phyloP scores from a whole-genome alignment of 768 basidiomycete species.

The Imleria badia region DNA sequence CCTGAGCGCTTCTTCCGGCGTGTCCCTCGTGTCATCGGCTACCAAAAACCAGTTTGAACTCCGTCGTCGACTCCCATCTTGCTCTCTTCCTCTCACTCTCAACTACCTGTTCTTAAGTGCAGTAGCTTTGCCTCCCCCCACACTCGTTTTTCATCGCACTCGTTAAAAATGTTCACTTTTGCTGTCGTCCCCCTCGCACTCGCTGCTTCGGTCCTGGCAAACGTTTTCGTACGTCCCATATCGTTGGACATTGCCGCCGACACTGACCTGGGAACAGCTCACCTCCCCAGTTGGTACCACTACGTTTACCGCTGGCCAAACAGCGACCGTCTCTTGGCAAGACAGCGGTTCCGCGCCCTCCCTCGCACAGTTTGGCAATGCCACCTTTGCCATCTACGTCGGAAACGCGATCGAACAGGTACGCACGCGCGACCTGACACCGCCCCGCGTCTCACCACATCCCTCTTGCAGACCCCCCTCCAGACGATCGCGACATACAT shows the following conservation, averaged over 20 bases:
- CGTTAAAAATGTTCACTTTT: slow-evolving; percentile 51
- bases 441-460: background rate
- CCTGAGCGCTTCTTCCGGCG: background rate
- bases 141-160: slow-evolving; percentile 26
- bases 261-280: slow-evolving; percentile 39
- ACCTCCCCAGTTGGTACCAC: slow-evolving; percentile 53
- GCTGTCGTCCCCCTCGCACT: slow-evolving; percentile 49
- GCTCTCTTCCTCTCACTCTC: background rate
- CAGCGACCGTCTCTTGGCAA: slow-evolving; percentile 54
- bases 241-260: background rate
- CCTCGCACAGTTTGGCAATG: slow-evolving; percentile 50
- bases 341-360: slow-evolving; percentile 51
- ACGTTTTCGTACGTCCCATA: slow-evolving; percentile 50
- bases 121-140: slow-evolving; percentile 12
- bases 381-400: slow-evolving; percentile 57
- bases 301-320: slow-evolving; percentile 49
- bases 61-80: slow-evolving; percentile 20
- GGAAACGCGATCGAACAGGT: slow-evolving; percentile 68
- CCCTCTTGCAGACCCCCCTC: slow-evolving; percentile 46
- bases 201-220: slow-evolving; percentile 54
- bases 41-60: slow-evolving; percentile 29
- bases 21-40: background rate
- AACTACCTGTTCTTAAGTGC: background rate
- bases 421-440: background rate
- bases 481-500: slow-evolving; percentile 48